Evolutionary conservation across 2,329 filamentous ascomycete genomes (phyloP), one percentile per base, ranked within the genome.

Genomic region (Sporothrix mexicana): DNA sequence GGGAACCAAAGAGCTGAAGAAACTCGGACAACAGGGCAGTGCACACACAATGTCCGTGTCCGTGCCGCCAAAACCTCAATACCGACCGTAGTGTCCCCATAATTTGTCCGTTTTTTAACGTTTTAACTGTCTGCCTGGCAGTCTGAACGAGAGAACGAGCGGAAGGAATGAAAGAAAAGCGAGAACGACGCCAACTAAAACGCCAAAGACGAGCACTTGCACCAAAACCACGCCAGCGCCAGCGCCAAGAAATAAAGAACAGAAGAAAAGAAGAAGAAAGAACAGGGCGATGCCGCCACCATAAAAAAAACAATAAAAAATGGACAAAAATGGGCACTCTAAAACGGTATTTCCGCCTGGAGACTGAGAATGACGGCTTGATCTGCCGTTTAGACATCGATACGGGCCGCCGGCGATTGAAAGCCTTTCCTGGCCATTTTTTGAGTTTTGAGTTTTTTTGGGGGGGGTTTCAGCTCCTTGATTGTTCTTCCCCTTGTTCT

Each of bases 71-170:
- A 36, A 59, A 36, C 41, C 25, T 61, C 30, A 43, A 43, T 45
- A 45, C 36, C 0, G 36, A 23, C 59, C 59, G 59, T 45, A 23
- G 30, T 13, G 41, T 5, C 61, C 23, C 41, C 41, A 66, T 15
- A 23, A 12, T 66, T 66, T 66, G 61, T 66, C 41, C 61, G 61
- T 47, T 20, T 12, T 10, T 25, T 51, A 20, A 36, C 30, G 1
- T 20, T 10, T 64, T 43, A n/a, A 20, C 23, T 7, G 30, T 36
- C 30, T 36, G 30, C 30, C 30, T 36, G 2, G 30, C 59, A 17
- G 59, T 41, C 17, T 62, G n/a, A 41, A 64, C 15, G 36, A 66
- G 41, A 66, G 61, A 66, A 45, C 61, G 41, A 25, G 30, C 17
- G 7, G 13, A 13, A 66, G 20, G 47, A 64, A 51, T n/a, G 45